A percentile compares a stretch with the other conserved stretches of the same genome.
Conservation (phyloP, 192 early-diverging fungal species). For the Neocallimastix lanati region DNA sequence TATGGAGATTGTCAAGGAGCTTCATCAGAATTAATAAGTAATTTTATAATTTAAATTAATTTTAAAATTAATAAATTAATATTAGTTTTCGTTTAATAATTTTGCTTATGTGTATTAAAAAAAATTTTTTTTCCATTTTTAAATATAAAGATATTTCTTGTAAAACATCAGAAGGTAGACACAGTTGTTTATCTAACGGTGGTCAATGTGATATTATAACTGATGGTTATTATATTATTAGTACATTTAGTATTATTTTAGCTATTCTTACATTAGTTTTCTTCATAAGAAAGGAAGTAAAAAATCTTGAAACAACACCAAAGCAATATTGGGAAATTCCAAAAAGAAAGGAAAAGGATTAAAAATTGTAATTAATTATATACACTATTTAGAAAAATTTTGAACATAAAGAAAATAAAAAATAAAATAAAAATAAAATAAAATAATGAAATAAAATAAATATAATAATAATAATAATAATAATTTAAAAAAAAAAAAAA, state of each 20-base stretch:
- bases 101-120: no score
- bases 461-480: no score
- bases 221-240: background rate
- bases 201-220: background rate
- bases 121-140: no score
- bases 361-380: no score
- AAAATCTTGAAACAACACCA: background rate
- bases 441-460: no score
- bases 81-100: no score
- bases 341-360: background rate
- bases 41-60: no score
- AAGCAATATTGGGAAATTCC: background rate
- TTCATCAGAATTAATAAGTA: background rate
- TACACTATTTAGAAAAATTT: no score
- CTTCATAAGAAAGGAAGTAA: background rate
- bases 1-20: background rate
- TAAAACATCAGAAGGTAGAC: background rate
- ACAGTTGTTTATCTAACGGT: background rate
- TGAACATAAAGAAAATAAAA: no score
- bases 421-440: no score
- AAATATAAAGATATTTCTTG: background rate
- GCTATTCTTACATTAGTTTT: background rate
- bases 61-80: no score
- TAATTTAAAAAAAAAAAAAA: no score
- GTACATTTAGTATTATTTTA: background rate